Evolutionary conservation across 768 basidiomycete genomes (phyloP).

Genomic region (Tricholoma sp.): DNA sequence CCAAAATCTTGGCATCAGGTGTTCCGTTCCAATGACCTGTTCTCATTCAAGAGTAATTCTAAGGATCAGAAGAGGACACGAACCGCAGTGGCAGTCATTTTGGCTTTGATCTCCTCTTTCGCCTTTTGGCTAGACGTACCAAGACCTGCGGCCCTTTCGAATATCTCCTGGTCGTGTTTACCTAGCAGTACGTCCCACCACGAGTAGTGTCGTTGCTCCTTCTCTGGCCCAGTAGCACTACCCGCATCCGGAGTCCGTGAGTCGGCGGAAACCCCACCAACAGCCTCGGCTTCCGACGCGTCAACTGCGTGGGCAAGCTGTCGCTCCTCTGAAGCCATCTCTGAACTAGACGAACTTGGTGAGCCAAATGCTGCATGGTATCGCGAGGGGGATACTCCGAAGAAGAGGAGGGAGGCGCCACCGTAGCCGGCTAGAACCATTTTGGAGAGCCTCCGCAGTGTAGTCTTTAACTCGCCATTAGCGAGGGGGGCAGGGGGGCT

Average conservation of each 20-base stretch:
- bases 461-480: constrained; percentile 54
- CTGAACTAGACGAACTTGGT: constrained; percentile 21
- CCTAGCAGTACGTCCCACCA: constrained; percentile 86
- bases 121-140: constrained; percentile 20
- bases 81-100: constrained; percentile 51
- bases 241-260: constrained; percentile 13
- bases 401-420: constrained; percentile 76
- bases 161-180: constrained; percentile 79
- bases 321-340: constrained; percentile 53
- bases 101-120: constrained; percentile 31
- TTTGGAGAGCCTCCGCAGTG: constrained; percentile 75
- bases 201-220: constrained; percentile 41
- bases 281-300: constrained; percentile 65
- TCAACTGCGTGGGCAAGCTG: constrained; percentile 63
- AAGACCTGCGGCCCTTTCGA: constrained; percentile 53
- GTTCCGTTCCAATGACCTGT: constrained; percentile 56
- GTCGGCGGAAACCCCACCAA: constrained; percentile 31
- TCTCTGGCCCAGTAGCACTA: constrained; percentile 9
- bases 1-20: constrained; percentile 82
- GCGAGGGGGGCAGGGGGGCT: constrained; percentile 20
- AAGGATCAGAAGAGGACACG: constrained; percentile 2
- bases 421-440: constrained; percentile 84
- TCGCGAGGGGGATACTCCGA: constrained; percentile 49
- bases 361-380: constrained; percentile 25
- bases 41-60: constrained; percentile 1